Evolutionary conservation across 1,139 yeast genomes (phyloP).

Genomic region (Lodderomyces jiufengensis): DNA sequence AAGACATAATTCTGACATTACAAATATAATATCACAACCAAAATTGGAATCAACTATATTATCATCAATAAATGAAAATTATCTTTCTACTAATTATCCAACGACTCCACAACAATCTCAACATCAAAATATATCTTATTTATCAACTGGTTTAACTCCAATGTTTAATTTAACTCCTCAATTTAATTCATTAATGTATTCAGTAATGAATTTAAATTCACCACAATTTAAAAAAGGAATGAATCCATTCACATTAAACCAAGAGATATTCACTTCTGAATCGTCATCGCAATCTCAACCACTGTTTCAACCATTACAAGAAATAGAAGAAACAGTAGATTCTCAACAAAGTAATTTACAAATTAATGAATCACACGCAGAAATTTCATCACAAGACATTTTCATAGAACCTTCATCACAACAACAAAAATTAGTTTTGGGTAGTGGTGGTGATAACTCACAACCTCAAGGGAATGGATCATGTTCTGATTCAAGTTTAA

Average conservation of each 20-base stretch:
- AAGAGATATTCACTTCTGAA: constrained; percentile 25
- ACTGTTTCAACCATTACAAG: constrained; percentile 2
- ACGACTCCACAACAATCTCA: background rate
- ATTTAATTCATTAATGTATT: constrained; percentile 42
- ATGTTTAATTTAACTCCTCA: constrained; percentile 42
- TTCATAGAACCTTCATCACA: too few species aligned
- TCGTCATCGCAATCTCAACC: constrained; percentile 1
- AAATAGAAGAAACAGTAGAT: constrained; percentile 6
- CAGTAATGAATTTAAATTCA: constrained; percentile 34
- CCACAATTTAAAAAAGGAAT: constrained; percentile 26
- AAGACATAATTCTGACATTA: constrained; percentile 32
- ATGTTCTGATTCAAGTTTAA: too few species aligned
- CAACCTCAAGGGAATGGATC: too few species aligned
- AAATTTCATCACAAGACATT: too few species aligned
- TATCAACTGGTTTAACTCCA: constrained; percentile 35
- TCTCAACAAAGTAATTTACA: constrained; percentile 3
- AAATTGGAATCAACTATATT: constrained; percentile 7
- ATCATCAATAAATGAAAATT: constrained; percentile 18
- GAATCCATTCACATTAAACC: constrained; percentile 28
- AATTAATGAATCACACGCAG: too few species aligned
- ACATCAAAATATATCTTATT: constrained; percentile 21
- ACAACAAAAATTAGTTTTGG: too few species aligned
- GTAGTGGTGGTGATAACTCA: too few species aligned
- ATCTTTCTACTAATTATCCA: background rate
- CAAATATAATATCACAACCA: constrained; percentile 17